These are phyloP conservation scores for Fusarium heterosporum DNA, from an alignment of 2,329 filamentous ascomycete genomes.

Conservation along the genomic window DNA sequence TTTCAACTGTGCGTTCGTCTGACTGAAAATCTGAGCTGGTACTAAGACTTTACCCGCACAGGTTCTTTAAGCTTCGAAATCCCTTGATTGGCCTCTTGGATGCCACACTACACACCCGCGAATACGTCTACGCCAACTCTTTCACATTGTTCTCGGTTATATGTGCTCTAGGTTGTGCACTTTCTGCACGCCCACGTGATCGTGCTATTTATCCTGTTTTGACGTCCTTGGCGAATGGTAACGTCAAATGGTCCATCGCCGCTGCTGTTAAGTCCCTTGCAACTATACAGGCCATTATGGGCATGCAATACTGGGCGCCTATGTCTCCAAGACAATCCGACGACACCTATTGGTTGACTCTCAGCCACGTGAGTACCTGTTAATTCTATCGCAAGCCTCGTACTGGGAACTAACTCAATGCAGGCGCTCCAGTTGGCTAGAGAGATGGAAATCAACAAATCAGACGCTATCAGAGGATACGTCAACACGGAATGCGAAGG, in stretches of 20 bases:
- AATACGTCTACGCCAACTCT: conserved; percentile 20
- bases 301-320: conserved; percentile 16
- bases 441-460: conserved; percentile 12
- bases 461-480: conserved; percentile 11
- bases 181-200: conserved; percentile 15
- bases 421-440: conserved; percentile 15
- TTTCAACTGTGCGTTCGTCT: neutral
- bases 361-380: neutral
- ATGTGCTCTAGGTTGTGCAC: conserved; percentile 13
- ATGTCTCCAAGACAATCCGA: conserved; percentile 8
- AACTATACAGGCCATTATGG: conserved; percentile 17
- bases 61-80: conserved; percentile 22
- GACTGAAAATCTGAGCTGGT: accelerated
- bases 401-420: accelerated
- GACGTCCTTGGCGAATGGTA: neutral
- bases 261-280: conserved; percentile 3
- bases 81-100: conserved; percentile 14
- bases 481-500: conserved; percentile 2
- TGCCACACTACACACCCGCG: conserved; percentile 5
- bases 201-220: conserved; percentile 19
- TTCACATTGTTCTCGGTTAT: conserved; percentile 18
- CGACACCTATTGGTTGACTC: conserved; percentile 9
- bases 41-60: neutral
- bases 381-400: accelerated
- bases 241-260: conserved; percentile 21